Evolutionary conservation across 176 grass and related monocot genomes (phyloP).

Genomic region (Aegilops tauschii): DNA sequence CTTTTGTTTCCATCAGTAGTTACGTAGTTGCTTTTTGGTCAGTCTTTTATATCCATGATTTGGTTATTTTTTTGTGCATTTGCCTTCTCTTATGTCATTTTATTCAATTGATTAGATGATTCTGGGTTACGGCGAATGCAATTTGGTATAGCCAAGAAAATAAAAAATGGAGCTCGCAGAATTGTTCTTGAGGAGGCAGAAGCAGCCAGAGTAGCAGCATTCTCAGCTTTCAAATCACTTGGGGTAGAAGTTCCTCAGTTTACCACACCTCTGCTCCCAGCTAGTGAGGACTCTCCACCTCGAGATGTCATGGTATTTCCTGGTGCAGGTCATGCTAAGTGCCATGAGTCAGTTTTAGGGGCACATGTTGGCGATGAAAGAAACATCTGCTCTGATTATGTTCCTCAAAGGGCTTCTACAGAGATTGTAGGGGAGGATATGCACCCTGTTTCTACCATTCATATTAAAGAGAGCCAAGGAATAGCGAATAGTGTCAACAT

Average conservation of each 20-base stretch:
- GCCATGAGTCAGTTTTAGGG: constrained; percentile 32
- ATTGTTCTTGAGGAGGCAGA: constrained; percentile 97
- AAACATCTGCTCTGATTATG: constrained; percentile 22
- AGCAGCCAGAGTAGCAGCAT: constrained; percentile 82
- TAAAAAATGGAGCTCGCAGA: constrained; percentile 91
- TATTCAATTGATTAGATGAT: constrained; percentile 42
- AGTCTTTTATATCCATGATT: not conserved
- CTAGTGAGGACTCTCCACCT: constrained; percentile 41
- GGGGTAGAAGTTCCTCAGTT: constrained; percentile 84
- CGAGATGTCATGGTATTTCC: constrained; percentile 21
- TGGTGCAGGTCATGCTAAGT: constrained; percentile 38
- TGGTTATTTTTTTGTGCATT: not conserved
- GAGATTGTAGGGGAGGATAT: constrained; percentile 23
- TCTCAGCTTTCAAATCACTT: constrained; percentile 92
- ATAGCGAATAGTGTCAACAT: constrained; percentile 17
- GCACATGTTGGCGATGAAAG: constrained; percentile 23
- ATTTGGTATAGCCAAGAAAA: constrained; percentile 91
- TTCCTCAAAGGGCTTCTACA: constrained; percentile 33
- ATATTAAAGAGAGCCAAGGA: constrained; percentile 15
- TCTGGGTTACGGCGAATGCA: constrained; percentile 59
- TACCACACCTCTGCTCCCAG: constrained; percentile 52
- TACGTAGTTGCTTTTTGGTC: constrained; percentile 3
- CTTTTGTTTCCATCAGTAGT: not conserved
- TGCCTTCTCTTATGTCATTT: constrained; percentile 24
- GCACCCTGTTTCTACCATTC: constrained; percentile 22